These are phyloP conservation scores for Pelagomonas calceolata DNA, from an alignment of 108 stramenopile genomes.

Conservation along the genomic window DNA sequence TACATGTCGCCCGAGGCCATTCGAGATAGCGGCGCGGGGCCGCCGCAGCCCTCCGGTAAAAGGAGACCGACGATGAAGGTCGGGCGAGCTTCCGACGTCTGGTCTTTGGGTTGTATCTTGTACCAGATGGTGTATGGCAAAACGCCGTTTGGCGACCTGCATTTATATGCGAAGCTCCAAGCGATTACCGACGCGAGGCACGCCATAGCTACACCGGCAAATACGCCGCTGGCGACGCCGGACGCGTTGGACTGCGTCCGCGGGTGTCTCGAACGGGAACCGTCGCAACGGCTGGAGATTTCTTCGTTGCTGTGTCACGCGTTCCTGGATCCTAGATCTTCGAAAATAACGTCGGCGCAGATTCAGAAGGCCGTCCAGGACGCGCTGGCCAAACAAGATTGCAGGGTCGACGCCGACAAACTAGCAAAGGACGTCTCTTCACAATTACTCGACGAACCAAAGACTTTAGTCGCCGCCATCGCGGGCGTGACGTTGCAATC, in stretches of 20 bases:
- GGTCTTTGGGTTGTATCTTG: constrained; percentile 91
- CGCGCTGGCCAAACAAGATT: too few relatives aligned
- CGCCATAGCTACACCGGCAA: constrained; percentile 52
- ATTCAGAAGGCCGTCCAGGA: too few relatives aligned
- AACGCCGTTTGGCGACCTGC: constrained; percentile 81
- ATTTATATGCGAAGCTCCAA: constrained; percentile 84
- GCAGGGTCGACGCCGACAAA: too few relatives aligned
- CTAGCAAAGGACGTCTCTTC: too few relatives aligned
- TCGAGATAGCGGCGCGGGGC: constrained; percentile 60
- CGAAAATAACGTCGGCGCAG: too few relatives aligned
- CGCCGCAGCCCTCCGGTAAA: constrained; percentile 53
- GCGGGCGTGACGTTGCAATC: too few relatives aligned
- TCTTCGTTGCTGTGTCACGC: constrained; percentile 1
- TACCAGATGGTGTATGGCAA: constrained; percentile 91
- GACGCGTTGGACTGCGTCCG: constrained; percentile 4
- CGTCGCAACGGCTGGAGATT: constrained; percentile 9
- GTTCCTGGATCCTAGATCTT: constrained; percentile 7
- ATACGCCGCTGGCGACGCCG: not conserved
- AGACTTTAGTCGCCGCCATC: too few relatives aligned
- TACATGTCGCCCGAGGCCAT: constrained; percentile 98
- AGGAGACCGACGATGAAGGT: constrained; percentile 22
- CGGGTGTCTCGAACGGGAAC: constrained; percentile 16
- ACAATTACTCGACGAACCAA: too few relatives aligned
- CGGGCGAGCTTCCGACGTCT: constrained; percentile 56
- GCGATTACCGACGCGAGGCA: constrained; percentile 82